Evolutionary conservation across 139 green algal species (phyloP).

Genomic region (Tetratostichococcus sp.): DNA sequence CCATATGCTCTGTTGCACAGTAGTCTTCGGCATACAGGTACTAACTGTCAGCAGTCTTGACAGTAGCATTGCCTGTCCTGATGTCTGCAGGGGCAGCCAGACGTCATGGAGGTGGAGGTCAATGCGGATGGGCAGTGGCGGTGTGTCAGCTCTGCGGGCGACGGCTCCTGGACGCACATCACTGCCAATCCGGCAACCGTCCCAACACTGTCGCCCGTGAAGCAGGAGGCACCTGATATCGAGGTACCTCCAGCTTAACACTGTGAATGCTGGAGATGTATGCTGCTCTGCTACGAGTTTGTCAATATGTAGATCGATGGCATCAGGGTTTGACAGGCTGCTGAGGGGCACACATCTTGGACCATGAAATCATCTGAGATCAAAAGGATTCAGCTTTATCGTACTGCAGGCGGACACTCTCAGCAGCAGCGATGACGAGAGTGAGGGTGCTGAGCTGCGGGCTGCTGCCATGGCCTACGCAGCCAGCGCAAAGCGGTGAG

Average conservation of each 20-base stretch:
- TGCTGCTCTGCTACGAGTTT: no score
- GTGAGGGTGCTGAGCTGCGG: conserved; percentile 14
- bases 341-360: no score
- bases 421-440: conserved; percentile 18
- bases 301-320: no score
- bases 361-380: no score
- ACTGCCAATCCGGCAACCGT: conserved; percentile 8
- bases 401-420: neutral
- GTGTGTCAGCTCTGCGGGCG: conserved; percentile 19
- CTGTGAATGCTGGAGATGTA: no score
- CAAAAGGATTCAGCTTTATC: no score
- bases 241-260: no score
- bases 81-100: conserved; percentile 11
- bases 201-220: neutral
- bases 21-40: no score
- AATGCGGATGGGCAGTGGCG: conserved; percentile 50
- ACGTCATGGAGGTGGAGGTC: conserved; percentile 57
- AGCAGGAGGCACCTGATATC: no score
- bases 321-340: no score
- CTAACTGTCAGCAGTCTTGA: no score
- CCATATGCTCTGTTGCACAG: no score
- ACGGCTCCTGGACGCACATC: conserved; percentile 11
- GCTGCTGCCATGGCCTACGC: conserved; percentile 6
- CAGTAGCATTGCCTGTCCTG: neutral
- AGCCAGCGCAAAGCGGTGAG: neutral